Evolutionary conservation across 2,329 filamentous ascomycete genomes (phyloP).

Genomic region (Clonostachys solani): DNA sequence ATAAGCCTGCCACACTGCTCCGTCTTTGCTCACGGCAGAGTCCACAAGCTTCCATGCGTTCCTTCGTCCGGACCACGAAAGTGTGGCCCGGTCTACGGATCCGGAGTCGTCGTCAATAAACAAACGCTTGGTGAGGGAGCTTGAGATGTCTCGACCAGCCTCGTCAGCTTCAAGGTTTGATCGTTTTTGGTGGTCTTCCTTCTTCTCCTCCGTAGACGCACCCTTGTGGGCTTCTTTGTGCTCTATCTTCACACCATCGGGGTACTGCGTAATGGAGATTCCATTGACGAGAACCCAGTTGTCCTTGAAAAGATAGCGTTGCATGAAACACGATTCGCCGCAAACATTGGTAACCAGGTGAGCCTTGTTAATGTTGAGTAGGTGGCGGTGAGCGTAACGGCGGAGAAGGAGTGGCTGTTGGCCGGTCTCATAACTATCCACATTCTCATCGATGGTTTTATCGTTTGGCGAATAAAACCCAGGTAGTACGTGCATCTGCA

Average conservation of each 20-base stretch:
- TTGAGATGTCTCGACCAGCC: conserved; percentile 1
- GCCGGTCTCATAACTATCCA: conserved; percentile 31
- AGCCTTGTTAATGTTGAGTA: conserved; percentile 30
- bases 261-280: conserved; percentile 36
- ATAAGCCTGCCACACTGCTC: conserved; percentile 42
- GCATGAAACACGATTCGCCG: conserved; percentile 41
- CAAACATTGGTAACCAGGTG: conserved; percentile 35
- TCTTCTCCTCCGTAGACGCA: not conserved
- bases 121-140: conserved; percentile 17
- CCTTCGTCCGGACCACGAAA: conserved; percentile 27
- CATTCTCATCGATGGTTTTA: conserved; percentile 17
- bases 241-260: conserved; percentile 21
- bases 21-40: conserved; percentile 22
- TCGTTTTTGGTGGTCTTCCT: conserved; percentile 2
- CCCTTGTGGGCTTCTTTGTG: not conserved
- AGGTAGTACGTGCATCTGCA: conserved; percentile 34
- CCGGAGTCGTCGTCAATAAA: conserved; percentile 18
- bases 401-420: conserved; percentile 34
- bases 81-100: conserved; percentile 17
- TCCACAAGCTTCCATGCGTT: conserved; percentile 37
- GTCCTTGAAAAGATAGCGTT: conserved; percentile 38
- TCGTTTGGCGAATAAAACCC: conserved; percentile 34
- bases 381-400: conserved; percentile 29
- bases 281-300: conserved; percentile 44
- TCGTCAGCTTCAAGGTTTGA: not conserved